A percentile compares a stretch with the other conserved stretches of the same genome.
phyloP scores from a whole-genome alignment of 2,329 filamentous ascomycete genomes.

The Xylogone sp. region DNA sequence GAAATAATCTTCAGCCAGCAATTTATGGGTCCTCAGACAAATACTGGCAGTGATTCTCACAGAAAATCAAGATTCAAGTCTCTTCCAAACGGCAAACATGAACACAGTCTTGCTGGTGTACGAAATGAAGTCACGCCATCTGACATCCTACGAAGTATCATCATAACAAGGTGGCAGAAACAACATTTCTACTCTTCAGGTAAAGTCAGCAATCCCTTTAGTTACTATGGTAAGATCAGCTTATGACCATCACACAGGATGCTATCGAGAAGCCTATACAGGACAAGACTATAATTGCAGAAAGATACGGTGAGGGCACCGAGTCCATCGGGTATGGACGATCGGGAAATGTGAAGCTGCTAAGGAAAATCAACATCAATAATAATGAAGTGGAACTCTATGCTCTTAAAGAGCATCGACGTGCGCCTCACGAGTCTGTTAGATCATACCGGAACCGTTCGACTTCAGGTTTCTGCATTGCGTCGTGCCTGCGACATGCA shows the following conservation, averaged over 20 bases:
- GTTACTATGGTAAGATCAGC: not conserved
- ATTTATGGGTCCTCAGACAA: not conserved
- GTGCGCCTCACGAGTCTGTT: not conserved
- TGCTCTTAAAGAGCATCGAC: not conserved
- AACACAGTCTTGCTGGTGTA: not conserved
- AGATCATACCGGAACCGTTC: not conserved
- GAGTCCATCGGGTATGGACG: slow-evolving; percentile 94
- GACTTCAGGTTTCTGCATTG: not conserved
- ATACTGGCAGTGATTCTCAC: not conserved
- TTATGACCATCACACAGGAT: not conserved
- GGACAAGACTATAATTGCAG: slow-evolving; percentile 26
- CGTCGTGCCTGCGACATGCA: not conserved
- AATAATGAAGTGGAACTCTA: not conserved
- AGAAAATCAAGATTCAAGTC: not conserved
- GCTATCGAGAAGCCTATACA: not conserved
- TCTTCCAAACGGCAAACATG: not conserved
- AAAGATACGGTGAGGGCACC: slow-evolving; percentile 98
- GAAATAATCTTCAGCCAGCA: not conserved
- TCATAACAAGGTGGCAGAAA: not conserved
- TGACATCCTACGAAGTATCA: not conserved
- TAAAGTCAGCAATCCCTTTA: not conserved
- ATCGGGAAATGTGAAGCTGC: slow-evolving; percentile 95
- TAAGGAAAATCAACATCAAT: slow-evolving; percentile 78
- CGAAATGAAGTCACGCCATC: not conserved
- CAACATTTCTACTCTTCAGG: not conserved